A percentile compares a stretch with the other conserved stretches of the same genome.
Evolutionary conservation across 768 basidiomycete genomes (phyloP).

Genomic region (Fibroporia radiculosa): DNA sequence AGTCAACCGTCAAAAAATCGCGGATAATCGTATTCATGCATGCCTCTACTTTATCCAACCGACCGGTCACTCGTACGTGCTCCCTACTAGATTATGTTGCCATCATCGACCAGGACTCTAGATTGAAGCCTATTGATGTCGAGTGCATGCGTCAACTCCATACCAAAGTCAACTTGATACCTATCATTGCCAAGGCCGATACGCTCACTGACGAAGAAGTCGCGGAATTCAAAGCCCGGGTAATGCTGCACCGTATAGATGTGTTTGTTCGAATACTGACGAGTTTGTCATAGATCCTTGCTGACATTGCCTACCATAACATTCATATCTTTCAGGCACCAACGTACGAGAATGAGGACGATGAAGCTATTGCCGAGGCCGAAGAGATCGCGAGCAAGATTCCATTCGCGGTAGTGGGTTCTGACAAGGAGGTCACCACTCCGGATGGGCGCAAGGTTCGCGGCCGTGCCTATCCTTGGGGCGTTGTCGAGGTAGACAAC

Average conservation of each 20-base stretch:
- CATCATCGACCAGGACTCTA: conserved; percentile 23
- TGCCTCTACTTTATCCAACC: conserved; percentile 99
- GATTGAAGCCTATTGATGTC: conserved; percentile 95
- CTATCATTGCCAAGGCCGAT: conserved; percentile 97
- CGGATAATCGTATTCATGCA: conserved; percentile 97
- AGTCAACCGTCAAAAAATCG: conserved; percentile 88
- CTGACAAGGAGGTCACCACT: conserved; percentile 72
- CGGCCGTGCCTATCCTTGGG: conserved; percentile 97
- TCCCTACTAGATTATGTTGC: conserved; percentile 3
- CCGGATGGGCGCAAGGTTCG: conserved; percentile 89
- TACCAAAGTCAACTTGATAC: conserved; percentile 96
- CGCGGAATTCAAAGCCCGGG: conserved; percentile 85
- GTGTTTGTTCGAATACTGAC: not conserved
- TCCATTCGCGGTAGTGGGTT: conserved; percentile 97
- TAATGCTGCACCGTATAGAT: conserved; percentile 28
- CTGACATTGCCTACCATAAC: conserved; percentile 90
- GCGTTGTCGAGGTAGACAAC: conserved; percentile 98
- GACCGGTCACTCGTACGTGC: conserved; percentile 89
- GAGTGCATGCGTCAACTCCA: conserved; percentile 98
- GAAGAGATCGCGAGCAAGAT: conserved; percentile 98
- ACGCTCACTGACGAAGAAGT: conserved; percentile 97
- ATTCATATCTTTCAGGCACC: conserved; percentile 99
- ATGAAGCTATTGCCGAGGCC: conserved; percentile 94
- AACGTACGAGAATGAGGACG: conserved; percentile 96
- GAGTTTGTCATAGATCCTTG: conserved; percentile 47